Evolutionary conservation across 306 rosid genomes (phyloP), one percentile per base, ranked within the genome.

Genomic region (Cercis canadensis): DNA sequence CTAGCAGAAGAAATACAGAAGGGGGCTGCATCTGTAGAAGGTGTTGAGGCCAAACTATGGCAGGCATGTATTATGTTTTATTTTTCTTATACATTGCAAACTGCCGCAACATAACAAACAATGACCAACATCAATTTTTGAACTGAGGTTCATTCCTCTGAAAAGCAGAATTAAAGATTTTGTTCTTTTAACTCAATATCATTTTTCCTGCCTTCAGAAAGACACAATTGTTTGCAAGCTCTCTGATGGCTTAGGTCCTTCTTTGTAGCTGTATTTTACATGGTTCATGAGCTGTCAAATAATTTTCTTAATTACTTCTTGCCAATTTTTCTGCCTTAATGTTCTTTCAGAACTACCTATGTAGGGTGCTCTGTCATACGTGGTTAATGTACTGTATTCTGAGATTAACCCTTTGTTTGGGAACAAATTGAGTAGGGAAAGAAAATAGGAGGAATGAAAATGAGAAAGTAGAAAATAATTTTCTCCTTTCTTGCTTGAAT

Each of bases 11-110:
- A 90, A 74, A 90, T 92, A 37, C 88, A 78, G 84, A 90, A 88
- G 61, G 98, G 98, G 13, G 97, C 97, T 67, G 77, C 92, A 58
- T 88, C 98, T 46, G 80, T 92, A 15, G 97, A 92, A 85, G 98
- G 96, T 32, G 93, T 92, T 43, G 97, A 92, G 72, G 97, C 87
- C 79, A 77, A 83, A 78, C 74, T 92, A 59, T 92, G 97, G 97
- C 97, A 92, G 93, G 98, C 85, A 78, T 55, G 82, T 66, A 47
- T 68, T 67, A 10, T 49, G 44, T 75, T 57, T 29, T 57, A 15
- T 10, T 37, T 49, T 55, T 41, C 65, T 45, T 36, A 40, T 67
- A 68, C 72, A 66, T 50, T 77, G 41, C 62, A 63, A 62, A 47
- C 34, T 57, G 15, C 61, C 8, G 51, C 59, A 57, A 37, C 69